phyloP scores from a whole-genome alignment of 805 yeast species.

The Osmozyma mogii region DNA sequence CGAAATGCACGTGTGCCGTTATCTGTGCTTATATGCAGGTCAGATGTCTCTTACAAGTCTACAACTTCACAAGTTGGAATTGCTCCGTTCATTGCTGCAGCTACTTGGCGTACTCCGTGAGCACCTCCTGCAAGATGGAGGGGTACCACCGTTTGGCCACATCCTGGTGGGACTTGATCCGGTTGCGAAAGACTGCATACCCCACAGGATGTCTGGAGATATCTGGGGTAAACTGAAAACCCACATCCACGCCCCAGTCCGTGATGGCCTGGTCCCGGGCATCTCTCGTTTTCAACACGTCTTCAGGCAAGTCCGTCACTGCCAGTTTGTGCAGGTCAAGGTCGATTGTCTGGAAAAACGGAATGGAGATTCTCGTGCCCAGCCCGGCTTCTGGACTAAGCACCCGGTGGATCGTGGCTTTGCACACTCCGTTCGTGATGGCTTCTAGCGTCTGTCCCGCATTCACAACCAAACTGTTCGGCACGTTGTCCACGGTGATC shows the following conservation, averaged over 20 bases:
- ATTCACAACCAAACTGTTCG: conserved; percentile 45
- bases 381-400: conserved; percentile 12
- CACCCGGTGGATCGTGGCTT: conserved; percentile 53
- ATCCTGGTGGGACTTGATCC: conserved; percentile 38
- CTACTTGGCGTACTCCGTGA: conserved; percentile 18
- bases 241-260: conserved; percentile 30
- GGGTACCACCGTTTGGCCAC: conserved; percentile 39
- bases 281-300: conserved; percentile 21
- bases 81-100: no score
- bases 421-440: conserved; percentile 48
- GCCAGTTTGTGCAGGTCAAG: conserved; percentile 24
- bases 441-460: conserved; percentile 59
- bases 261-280: conserved; percentile 28
- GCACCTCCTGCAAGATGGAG: conserved; percentile 24
- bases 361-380: conserved; percentile 39
- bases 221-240: conserved; percentile 34
- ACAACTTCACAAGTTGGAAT: no score
- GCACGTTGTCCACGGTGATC: conserved; percentile 46
- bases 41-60: no score
- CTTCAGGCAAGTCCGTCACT: conserved; percentile 20
- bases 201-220: conserved; percentile 37
- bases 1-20: no score
- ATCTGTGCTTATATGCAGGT: no score
- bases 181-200: conserved; percentile 36
- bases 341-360: conserved; percentile 43